phyloP scores from a whole-genome alignment of 371 early-diverging fungal species.

The Amoeboradix gromovi region DNA sequence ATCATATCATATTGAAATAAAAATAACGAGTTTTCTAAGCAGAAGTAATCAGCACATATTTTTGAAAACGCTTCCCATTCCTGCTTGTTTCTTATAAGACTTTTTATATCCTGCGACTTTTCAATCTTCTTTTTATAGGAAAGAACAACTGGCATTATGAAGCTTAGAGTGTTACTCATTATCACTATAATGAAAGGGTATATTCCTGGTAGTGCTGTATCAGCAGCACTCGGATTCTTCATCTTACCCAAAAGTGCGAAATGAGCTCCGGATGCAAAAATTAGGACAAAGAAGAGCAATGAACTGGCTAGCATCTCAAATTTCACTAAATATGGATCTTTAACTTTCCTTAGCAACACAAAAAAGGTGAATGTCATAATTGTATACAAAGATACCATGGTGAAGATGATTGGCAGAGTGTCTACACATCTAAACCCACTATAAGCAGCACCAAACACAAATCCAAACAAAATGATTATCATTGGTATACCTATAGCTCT shows the following conservation, averaged over 20 bases:
- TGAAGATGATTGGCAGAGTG: neutral
- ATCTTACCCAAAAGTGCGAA: neutral
- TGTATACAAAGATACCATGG: neutral
- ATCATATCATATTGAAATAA: neutral
- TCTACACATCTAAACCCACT: neutral
- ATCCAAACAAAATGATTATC: neutral
- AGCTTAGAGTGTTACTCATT: neutral
- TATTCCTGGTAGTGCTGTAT: neutral
- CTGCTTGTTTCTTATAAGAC: neutral
- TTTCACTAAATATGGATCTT: neutral
- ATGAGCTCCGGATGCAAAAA: neutral
- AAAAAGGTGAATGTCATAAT: neutral
- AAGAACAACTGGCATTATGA: neutral
- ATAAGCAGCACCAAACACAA: neutral
- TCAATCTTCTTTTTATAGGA: neutral
- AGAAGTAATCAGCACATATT: neutral
- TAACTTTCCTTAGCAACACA: neutral
- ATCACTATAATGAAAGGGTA: neutral
- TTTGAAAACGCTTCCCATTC: neutral
- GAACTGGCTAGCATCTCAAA: neutral
- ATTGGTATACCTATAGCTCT: neutral
- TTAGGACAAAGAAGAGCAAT: neutral
- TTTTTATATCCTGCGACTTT: neutral
- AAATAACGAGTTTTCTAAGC: neutral
- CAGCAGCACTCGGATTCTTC: neutral